Percentiles rank a stretch among this genome's conserved stretches.
phyloP scores from a whole-genome alignment of 2,329 filamentous ascomycete genomes.

The Knufia fluminis region DNA sequence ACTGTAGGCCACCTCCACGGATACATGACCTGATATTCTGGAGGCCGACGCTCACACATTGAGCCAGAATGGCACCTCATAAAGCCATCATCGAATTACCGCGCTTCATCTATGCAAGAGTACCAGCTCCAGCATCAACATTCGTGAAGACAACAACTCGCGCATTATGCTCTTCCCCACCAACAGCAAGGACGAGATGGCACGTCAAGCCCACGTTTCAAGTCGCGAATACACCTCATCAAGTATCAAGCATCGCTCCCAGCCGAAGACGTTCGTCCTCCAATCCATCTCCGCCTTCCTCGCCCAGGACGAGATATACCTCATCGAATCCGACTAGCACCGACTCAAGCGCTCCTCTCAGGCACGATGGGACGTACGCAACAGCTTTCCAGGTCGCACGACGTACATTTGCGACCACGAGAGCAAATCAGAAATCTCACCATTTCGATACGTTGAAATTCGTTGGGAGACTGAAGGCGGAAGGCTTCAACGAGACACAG shows the following conservation, averaged over 20 bases:
- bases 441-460: conserved; percentile 99
- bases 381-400: conserved; percentile 33
- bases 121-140: conserved; percentile 29
- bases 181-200: conserved; percentile 5
- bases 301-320: conserved; percentile 3
- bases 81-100: conserved; percentile 36
- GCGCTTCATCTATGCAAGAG: conserved; percentile 33
- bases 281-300: not conserved
- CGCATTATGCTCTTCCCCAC: conserved; percentile 9
- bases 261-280: conserved; percentile 6
- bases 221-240: conserved; percentile 7
- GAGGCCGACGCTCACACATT: too few species aligned
- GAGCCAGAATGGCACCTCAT: conserved; percentile 30
- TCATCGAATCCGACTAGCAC: conserved; percentile 5
- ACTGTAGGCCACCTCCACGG: too few species aligned
- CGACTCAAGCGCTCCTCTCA: conserved; percentile 26
- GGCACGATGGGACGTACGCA: conserved; percentile 41
- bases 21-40: too few species aligned
- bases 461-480: conserved; percentile 76
- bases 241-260: conserved; percentile 1
- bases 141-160: conserved; percentile 13
- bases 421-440: conserved; percentile 60
- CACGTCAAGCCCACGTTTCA: conserved; percentile 11
- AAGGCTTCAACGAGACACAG: conserved; percentile 93
- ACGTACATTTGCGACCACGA: conserved; percentile 55